A percentile compares a stretch with the other conserved stretches of the same genome.
These are phyloP conservation scores for Stentor roeselii DNA, from an alignment of 73 alveolate genomes.

Conservation along the genomic window DNA sequence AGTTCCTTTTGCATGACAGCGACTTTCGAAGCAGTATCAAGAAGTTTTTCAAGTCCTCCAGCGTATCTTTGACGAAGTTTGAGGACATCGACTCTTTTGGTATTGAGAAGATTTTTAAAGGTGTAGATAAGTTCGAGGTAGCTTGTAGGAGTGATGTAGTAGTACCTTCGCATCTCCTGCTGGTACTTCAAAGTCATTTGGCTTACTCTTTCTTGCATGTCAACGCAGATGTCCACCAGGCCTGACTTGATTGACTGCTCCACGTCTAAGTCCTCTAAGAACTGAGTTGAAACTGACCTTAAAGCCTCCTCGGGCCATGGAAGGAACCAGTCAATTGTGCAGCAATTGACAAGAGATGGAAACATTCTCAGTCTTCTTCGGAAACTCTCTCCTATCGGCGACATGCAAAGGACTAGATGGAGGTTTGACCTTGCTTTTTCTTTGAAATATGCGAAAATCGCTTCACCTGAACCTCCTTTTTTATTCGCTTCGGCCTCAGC, in stretches of 20 bases:
- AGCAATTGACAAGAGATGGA: slow-evolving; percentile 98
- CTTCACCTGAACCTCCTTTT: slow-evolving; percentile 66
- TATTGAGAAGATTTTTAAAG: slow-evolving; percentile 82
- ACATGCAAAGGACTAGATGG: slow-evolving; percentile 94
- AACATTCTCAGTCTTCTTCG: slow-evolving; percentile 95
- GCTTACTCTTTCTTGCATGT: slow-evolving; percentile 96
- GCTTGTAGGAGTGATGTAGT: slow-evolving; percentile 98
- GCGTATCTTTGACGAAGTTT: slow-evolving; percentile 51
- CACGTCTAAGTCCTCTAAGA: slow-evolving; percentile 73
- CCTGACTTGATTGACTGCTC: slow-evolving; percentile 61
- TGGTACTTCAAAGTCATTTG: slow-evolving; percentile 70
- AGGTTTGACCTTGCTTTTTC: slow-evolving; percentile 47
- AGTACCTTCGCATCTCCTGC: slow-evolving; percentile 91
- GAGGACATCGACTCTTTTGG: slow-evolving; percentile 71
- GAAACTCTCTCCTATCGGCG: slow-evolving; percentile 98
- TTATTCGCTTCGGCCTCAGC: slow-evolving; percentile 54
- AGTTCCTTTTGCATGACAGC: slow-evolving; percentile 74
- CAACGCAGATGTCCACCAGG: slow-evolving; percentile 91
- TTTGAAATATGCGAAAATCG: slow-evolving; percentile 64
- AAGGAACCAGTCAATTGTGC: slow-evolving; percentile 94
- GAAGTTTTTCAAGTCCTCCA: slow-evolving; percentile 85
- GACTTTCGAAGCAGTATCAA: slow-evolving; percentile 79
- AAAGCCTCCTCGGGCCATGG: slow-evolving; percentile 99
- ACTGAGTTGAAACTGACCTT: slow-evolving; percentile 89
- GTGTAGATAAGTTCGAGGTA: slow-evolving; percentile 95